Conservation (phyloP, 805 yeast genomes). For the Ogataea zsoltii region DNA sequence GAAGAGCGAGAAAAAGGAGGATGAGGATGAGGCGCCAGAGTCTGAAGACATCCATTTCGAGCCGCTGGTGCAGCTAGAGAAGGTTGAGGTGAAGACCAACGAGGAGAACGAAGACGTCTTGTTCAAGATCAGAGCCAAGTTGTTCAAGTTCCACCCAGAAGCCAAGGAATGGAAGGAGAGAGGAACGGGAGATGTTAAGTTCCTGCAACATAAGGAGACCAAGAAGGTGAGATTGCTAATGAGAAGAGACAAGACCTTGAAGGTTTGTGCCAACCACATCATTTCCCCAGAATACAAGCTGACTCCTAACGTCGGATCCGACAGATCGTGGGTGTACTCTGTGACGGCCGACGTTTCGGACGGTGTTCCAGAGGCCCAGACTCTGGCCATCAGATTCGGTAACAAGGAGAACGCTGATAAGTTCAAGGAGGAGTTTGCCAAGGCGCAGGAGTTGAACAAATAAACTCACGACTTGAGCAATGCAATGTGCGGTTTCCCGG, state of each 20-base stretch:
- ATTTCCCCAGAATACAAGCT: conserved; percentile 78
- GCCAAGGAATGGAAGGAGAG: conserved; percentile 97
- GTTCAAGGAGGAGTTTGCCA: conserved; percentile 89
- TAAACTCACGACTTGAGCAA: conserved; percentile 1
- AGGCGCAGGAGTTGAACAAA: conserved; percentile 74
- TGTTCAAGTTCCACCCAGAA: conserved; percentile 82
- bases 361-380: conserved; percentile 94
- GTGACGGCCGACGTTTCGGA: conserved; percentile 95
- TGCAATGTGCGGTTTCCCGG: neutral
- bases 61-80: conserved; percentile 92
- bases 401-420: conserved; percentile 90
- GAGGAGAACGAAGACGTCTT: conserved; percentile 86
- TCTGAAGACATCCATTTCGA: conserved; percentile 90
- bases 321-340: conserved; percentile 96
- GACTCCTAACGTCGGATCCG: conserved; percentile 93
- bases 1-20: conserved; percentile 35
- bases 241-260: conserved; percentile 99
- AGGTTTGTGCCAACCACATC: conserved; percentile 96
- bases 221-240: conserved; percentile 86
- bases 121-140: conserved; percentile 89
- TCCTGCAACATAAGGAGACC: conserved; percentile 82
- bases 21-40: conserved; percentile 63
- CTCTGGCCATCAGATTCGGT: conserved; percentile 95
- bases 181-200: conserved; percentile 98
- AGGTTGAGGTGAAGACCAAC: conserved; percentile 94